These are phyloP conservation scores for Aschersonia sp. DNA, from an alignment of 2,329 filamentous ascomycete species.

Conservation along the genomic window DNA sequence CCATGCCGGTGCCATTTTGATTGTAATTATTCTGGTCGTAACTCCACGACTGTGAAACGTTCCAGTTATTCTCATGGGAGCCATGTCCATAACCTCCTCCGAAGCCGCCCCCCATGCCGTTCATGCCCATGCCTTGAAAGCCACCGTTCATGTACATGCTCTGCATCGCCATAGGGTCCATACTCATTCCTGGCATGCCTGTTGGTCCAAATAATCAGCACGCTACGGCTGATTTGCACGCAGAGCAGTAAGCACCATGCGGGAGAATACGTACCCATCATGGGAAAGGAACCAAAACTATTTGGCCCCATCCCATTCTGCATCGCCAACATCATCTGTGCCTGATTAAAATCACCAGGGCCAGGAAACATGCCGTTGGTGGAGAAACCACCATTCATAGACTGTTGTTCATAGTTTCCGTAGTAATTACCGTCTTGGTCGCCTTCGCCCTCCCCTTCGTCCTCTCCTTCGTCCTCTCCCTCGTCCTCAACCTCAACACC, in stretches of 20 bases:
- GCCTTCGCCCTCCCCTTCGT: constrained; percentile 4
- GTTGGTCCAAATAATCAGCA: neutral
- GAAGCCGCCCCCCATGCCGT: constrained; percentile 58
- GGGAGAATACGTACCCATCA: constrained; percentile 65
- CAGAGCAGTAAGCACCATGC: neutral
- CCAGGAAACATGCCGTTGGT: constrained; percentile 43
- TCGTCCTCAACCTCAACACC: neutral
- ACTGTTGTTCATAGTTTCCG: constrained; percentile 19
- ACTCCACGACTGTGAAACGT: constrained; percentile 71
- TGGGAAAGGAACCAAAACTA: constrained; percentile 46
- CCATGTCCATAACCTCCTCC: constrained; percentile 45
- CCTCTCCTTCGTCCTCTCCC: neutral
- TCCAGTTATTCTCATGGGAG: constrained; percentile 69
- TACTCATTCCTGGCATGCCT: constrained; percentile 73
- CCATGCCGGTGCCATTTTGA: constrained; percentile 72
- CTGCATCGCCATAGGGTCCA: constrained; percentile 67
- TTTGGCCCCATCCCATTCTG: constrained; percentile 47
- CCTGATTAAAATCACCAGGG: constrained; percentile 55
- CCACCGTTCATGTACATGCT: constrained; percentile 68
- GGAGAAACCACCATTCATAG: constrained; percentile 32
- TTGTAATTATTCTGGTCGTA: constrained; percentile 81
- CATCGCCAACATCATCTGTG: constrained; percentile 72
- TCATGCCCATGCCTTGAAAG: constrained; percentile 65
- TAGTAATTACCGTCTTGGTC: constrained; percentile 10
- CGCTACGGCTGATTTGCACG: constrained; percentile 12